Percentiles rank a stretch among this genome's conserved stretches.
Evolutionary conservation across 345 rosid species (phyloP).

Genomic region (Pugionium dolabratum): DNA sequence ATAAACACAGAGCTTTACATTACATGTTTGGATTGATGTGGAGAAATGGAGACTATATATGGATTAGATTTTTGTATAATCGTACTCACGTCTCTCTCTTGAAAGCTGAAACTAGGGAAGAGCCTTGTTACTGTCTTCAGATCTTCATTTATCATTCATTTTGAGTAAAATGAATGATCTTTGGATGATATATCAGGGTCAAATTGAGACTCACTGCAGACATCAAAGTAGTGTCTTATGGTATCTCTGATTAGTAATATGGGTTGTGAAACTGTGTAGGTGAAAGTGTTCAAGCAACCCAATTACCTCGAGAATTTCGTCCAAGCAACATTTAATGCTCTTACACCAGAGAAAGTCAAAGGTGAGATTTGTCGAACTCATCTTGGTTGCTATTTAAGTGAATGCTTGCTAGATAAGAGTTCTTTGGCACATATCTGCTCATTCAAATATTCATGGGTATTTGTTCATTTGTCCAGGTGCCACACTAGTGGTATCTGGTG

Average conservation of each 20-base stretch:
- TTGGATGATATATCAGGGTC: neutral
- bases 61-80: slow-evolving; percentile 4
- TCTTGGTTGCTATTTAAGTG: slow-evolving; percentile 8
- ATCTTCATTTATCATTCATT: neutral
- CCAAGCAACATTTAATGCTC: slow-evolving; percentile 87
- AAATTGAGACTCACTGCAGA: neutral
- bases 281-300: slow-evolving; percentile 86
- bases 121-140: neutral
- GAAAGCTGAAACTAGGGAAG: neutral
- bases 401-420: neutral
- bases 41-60: neutral
- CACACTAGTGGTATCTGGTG: slow-evolving; percentile 98
- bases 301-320: slow-evolving; percentile 87
- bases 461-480: slow-evolving; percentile 58
- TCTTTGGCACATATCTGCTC: neutral
- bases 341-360: slow-evolving; percentile 70
- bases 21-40: slow-evolving; percentile 9
- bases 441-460: neutral
- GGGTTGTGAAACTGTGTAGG: slow-evolving; percentile 48
- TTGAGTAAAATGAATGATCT: slow-evolving; percentile 5
- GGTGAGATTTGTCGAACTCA: slow-evolving; percentile 44
- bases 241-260: slow-evolving; percentile 8
- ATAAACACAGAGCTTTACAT: neutral
- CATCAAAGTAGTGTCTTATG: slow-evolving; percentile 9
- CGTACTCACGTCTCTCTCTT: neutral